Evolutionary conservation across 352 stramenopile species (phyloP), one percentile per base, ranked within the genome.

Genomic region (Albugo laibachii): DNA sequence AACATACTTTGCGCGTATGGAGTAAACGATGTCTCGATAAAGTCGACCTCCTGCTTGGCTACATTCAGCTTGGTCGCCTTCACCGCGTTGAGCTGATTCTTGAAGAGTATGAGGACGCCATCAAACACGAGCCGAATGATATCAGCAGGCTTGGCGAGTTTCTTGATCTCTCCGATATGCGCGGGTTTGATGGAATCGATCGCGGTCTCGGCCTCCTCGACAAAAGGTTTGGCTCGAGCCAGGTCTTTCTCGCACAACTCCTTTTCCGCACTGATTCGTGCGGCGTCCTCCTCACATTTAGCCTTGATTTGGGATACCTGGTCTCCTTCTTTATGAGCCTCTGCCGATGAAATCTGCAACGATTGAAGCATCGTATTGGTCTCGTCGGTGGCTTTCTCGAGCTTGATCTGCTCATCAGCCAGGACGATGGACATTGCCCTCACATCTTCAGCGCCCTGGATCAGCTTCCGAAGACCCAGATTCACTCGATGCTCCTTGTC

Each of bases 81-180:
- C 24, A 97, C 80, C 0, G 64, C 55, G 31, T 86, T 88, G 15
- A 98, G 55, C 42, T 84, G 83, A 52, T 93, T 65, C 51, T 97
- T 93, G 60, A 97, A 97, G 13, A 98, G 56, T 53, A 99, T 96
- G 12, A 98, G 56, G 50, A 98, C 92, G 42, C 93, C 92, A 59
- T 98, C 95, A 55, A 98, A 97, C 37, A 98, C 92, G 0, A 98
- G 65, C 35, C 96, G 95, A 58, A 99, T 98, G 50, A 98, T 97
- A 57, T 98, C 91, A n/a, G 85, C 87, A 0, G 95, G 94, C 52
- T 98, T 98, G 8, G 86, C 79, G 0, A 98, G 72, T 56, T 97
- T 97, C 68, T 98, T 99, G 48, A 99, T 95, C 66, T 98, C 95
- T 56, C 86, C 86, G 60, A 99, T 97, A 58, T 99, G 86, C 5